A percentile compares a stretch with the other conserved stretches of the same genome.
These are phyloP conservation scores for Aspergillus viridinutans DNA, from an alignment of 2,329 filamentous ascomycete genomes.

Conservation along the genomic window DNA sequence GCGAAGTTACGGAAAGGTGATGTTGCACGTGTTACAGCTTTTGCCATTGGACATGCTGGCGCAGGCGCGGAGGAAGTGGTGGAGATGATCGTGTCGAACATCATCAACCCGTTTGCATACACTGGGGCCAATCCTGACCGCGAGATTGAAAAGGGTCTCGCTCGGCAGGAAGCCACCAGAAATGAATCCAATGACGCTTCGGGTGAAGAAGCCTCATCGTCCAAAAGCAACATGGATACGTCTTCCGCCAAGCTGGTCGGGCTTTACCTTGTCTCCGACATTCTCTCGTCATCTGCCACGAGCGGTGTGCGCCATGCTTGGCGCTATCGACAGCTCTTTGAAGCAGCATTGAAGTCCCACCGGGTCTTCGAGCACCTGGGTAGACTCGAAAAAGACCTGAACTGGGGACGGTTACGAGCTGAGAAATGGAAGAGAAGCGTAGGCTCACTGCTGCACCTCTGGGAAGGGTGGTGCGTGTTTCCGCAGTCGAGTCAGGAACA, in stretches of 20 bases:
- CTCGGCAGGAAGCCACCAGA: conserved; percentile 31
- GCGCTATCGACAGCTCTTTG: conserved; percentile 79
- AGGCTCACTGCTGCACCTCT: conserved; percentile 63
- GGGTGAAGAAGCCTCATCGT: conserved; percentile 31
- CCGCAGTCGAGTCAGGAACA: conserved; percentile 67
- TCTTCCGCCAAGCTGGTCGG: conserved; percentile 73
- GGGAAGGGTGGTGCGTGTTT: conserved; percentile 65
- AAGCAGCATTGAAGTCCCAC: conserved; percentile 63
- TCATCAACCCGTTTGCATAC: conserved; percentile 70
- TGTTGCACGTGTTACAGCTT: conserved; percentile 77
- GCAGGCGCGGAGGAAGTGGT: conserved; percentile 86
- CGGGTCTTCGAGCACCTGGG: conserved; percentile 74
- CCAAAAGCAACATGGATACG: conserved; percentile 54
- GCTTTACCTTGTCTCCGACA: conserved; percentile 75
- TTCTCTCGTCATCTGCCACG: conserved; percentile 71
- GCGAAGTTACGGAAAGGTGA: conserved; percentile 76
- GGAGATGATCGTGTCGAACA: conserved; percentile 78
- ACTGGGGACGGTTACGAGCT: conserved; percentile 75
- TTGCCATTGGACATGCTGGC: conserved; percentile 83
- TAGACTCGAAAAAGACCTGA: conserved; percentile 63
- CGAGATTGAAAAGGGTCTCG: conserved; percentile 26
- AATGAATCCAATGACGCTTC: conserved; percentile 29
- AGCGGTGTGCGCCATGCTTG: conserved; percentile 78
- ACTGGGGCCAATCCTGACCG: conserved; percentile 63
- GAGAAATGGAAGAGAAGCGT: conserved; percentile 83